These are phyloP conservation scores for Nicotiana rustica DNA, from an alignment of 305 asterid genomes.

Conservation along the genomic window DNA sequence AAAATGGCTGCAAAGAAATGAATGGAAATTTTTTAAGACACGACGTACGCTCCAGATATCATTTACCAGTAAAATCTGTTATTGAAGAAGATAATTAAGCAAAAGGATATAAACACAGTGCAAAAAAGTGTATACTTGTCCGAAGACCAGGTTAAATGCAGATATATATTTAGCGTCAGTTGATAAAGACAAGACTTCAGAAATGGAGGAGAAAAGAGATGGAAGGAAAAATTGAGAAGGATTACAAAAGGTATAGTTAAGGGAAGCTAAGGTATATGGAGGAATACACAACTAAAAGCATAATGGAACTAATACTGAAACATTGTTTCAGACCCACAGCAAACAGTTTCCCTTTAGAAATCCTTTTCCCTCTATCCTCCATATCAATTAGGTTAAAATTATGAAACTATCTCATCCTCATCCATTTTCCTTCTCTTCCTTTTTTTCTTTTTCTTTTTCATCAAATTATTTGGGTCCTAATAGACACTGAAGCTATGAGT, in stretches of 20 bases:
- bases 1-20: constrained; percentile 79
- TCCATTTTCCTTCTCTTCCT: background rate
- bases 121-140: background rate
- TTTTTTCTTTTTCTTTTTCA: background rate
- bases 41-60: constrained; percentile 18
- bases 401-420: background rate
- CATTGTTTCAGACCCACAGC: background rate
- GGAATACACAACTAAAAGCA: background rate
- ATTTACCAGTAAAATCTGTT: background rate
- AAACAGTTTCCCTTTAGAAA: background rate
- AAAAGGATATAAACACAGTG: background rate
- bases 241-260: background rate
- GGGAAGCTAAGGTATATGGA: background rate
- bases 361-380: background rate
- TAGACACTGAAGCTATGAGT: background rate
- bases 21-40: constrained; percentile 25
- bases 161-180: background rate
- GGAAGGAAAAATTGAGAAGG: constrained; percentile 8
- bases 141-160: background rate
- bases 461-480: background rate
- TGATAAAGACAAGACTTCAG: background rate
- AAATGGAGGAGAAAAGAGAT: background rate
- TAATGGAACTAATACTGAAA: constrained; percentile 1
- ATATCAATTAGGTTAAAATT: background rate
- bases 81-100: constrained; percentile 1